Base-by-base conservation (phyloP, 2,329 filamentous ascomycete species). In the Magnaporthiopsis rhizophila region DNA sequence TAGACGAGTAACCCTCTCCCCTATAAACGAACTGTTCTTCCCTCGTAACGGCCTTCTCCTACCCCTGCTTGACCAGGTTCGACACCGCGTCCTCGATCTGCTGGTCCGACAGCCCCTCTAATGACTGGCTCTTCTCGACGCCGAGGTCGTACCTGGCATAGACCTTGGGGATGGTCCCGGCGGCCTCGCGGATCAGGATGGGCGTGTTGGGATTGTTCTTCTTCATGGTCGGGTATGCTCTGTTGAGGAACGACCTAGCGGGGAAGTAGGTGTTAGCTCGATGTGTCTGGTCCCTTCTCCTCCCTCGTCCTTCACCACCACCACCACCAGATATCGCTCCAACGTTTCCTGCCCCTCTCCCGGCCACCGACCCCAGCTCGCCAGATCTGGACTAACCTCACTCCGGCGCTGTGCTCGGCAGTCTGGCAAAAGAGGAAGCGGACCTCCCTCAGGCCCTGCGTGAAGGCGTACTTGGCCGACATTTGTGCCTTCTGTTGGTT, bases 221-320 rank as follows among this genome's bases (percentile, higher is more conserved):
- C 87, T 99, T 99, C 94, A 99, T 98, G 66, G 91, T 95, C 60
- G 95, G 95, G 79, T 99, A 99, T 69, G 92, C 88, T 75, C 91
- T 87, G 69, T 89, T 89, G 69, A 99, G 84, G 80, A 99, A 99
- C 36, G 90, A 88, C 77, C 95, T 97, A n/a, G 71, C 62, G 28
- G 28, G 28, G 28, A 5, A 30, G 28, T 5, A 30, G 28, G 28
- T n/a, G 28, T 30, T 30, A 30, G 28, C 28, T 30, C 28, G 28
- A 5, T 30, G n/a, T n/a, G n/a, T n/a, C n/a, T n/a, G n/a, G n/a
- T n/a, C n/a, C n/a, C n/a, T n/a, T n/a, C n/a, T n/a, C n/a, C n/a
- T n/a, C n/a, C n/a, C n/a, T n/a, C n/a, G n/a, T n/a, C n/a, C n/a
- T n/a, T n/a, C 36, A 9, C 13, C 36, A 38, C 36, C 36, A 38